These are phyloP conservation scores for Colletotrichum agaves DNA, from an alignment of 2,329 filamentous ascomycete genomes.

Conservation along the genomic window DNA sequence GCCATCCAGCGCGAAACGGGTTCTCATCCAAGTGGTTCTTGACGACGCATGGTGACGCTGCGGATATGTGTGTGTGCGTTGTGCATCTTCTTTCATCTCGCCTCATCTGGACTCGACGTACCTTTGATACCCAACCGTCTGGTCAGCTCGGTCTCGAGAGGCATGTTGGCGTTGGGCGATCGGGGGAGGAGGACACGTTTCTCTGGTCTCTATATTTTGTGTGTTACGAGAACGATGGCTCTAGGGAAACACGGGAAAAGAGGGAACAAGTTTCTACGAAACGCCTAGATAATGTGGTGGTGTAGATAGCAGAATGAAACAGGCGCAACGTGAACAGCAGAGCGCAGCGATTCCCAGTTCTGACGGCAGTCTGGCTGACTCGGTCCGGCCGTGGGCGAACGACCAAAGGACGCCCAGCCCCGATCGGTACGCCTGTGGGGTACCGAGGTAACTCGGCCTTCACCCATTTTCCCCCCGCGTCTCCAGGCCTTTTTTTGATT, in stretches of 20 bases:
- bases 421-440: slow-evolving; percentile 14
- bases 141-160: slow-evolving; percentile 68
- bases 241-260: slow-evolving; percentile 10
- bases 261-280: slow-evolving; percentile 1
- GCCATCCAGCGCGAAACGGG: background rate
- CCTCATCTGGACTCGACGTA: slow-evolving; percentile 40
- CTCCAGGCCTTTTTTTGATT: slow-evolving; percentile 27
- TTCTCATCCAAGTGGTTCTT: slow-evolving; percentile 3
- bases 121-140: slow-evolving; percentile 66
- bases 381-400: slow-evolving; percentile 25
- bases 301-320: slow-evolving; percentile 7
- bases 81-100: background rate
- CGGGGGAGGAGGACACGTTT: slow-evolving; percentile 17
- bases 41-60: background rate
- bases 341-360: background rate
- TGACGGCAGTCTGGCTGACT: slow-evolving; percentile 35
- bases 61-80: slow-evolving; percentile 4
- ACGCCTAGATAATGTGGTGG: background rate
- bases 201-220: slow-evolving; percentile 16
- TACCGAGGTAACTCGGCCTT: slow-evolving; percentile 38
- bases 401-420: slow-evolving; percentile 21
- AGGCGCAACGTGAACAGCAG: background rate
- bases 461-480: slow-evolving; percentile 35
- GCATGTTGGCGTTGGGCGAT: slow-evolving; percentile 58
- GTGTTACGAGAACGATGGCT: slow-evolving; percentile 4